Evolutionary conservation across 2,329 filamentous ascomycete species (phyloP), one percentile per base, ranked within the genome.

Genomic region (Chrysosporium queenslandicum): DNA sequence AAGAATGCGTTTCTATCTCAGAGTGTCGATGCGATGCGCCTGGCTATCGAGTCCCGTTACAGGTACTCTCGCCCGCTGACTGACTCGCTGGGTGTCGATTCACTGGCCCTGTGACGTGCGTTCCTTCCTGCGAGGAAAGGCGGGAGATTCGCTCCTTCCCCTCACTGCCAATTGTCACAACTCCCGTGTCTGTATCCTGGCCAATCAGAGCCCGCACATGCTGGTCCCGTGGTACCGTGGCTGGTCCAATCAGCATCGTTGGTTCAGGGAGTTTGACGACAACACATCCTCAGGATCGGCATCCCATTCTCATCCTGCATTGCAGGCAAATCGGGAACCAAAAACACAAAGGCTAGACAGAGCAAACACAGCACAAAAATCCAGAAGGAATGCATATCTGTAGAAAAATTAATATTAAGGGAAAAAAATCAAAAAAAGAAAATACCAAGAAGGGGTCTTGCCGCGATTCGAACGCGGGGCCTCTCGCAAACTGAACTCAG

Each of bases 391-490:
- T n/a, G n/a, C n/a, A n/a, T n/a, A n/a, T n/a, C n/a, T n/a, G n/a
- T n/a, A n/a, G n/a, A n/a, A n/a, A n/a, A n/a, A n/a, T n/a, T n/a
- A 16, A 32, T 23, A 2, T n/a, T 7, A n/a, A 2, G 11, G 20
- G n/a, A n/a, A 29, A 39, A 18, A 16, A 37, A 49, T 2, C 11
- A 20, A 46, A 29, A 18, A 30, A 30, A 34, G 7, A 36, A 48
- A 39, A 40, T 48, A 55, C 18, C 47, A n/a, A 12, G 18, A 48
- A 16, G 42, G 54, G 51, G 54, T 53, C 55, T 54, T 53, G 57
- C 55, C 52, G 57, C 55, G 55, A 56, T 45, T 53, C 55, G 53
- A 55, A 56, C 55, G 49, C 49, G 53, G 53, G 53, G 41, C 53
- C 53, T 50, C 53, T 55, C 50, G 53, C 52, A 57, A 25, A 23